A percentile compares a stretch with the other conserved stretches of the same genome.
These are phyloP conservation scores for Lichtheimia ornata DNA, from an alignment of 371 early-diverging fungal species.

Conservation along the genomic window DNA sequence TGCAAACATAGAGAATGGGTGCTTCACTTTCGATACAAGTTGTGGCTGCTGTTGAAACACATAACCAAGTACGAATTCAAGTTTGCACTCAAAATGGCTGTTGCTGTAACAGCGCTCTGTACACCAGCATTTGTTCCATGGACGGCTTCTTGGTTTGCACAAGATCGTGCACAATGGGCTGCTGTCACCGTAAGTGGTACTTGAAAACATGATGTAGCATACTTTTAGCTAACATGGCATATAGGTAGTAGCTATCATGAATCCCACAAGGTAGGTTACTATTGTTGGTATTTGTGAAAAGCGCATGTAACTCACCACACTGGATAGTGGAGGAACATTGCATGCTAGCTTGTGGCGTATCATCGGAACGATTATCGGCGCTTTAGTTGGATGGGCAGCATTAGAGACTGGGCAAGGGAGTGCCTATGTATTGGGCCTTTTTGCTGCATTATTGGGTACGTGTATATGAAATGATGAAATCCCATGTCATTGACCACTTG, in stretches of 20 bases:
- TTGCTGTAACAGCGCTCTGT: conserved; percentile 44
- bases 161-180: conserved; percentile 60
- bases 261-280: conserved; percentile 52
- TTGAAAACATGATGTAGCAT: not conserved
- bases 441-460: conserved; percentile 58
- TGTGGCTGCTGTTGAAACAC: conserved; percentile 48
- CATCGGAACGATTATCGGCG: conserved; percentile 55
- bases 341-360: conserved; percentile 56
- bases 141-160: conserved; percentile 32
- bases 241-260: conserved; percentile 56
- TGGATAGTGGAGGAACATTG: conserved; percentile 53
- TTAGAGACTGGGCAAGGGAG: conserved; percentile 44
- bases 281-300: too few relatives aligned
- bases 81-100: conserved; percentile 63
- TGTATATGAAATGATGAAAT: not conserved
- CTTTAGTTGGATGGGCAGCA: conserved; percentile 52
- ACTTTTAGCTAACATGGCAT: not conserved
- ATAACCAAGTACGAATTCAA: conserved; percentile 54
- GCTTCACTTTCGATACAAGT: conserved; percentile 26
- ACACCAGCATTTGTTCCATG: conserved; percentile 53
- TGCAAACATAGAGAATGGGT: conserved; percentile 6
- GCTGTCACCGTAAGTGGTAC: conserved; percentile 35
- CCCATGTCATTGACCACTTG: not conserved
- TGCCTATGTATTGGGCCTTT: conserved; percentile 53
- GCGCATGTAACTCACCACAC: not conserved